Evolutionary conservation across 768 basidiomycete genomes (phyloP).

Genomic region (Leccinellum rugosiceps): DNA sequence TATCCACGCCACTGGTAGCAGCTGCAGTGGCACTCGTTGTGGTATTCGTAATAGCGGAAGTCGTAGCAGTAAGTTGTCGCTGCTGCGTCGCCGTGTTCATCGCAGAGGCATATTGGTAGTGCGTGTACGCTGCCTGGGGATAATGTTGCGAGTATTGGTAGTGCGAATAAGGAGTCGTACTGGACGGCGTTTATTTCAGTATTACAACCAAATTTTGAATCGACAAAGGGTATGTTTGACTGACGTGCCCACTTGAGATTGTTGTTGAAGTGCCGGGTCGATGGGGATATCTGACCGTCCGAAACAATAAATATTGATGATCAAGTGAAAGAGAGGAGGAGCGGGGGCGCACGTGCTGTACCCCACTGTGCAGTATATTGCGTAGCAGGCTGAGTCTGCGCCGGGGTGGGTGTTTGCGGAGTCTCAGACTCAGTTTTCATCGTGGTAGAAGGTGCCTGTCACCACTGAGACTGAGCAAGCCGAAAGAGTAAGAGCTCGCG

Average conservation of each 20-base stretch:
- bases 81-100: slow-evolving; percentile 32
- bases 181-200: slow-evolving; percentile 24
- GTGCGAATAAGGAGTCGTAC: slow-evolving; percentile 49
- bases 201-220: not conserved
- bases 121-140: slow-evolving; percentile 36
- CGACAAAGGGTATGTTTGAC: slow-evolving; percentile 5
- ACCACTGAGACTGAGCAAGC: not conserved
- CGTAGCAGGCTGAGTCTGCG: slow-evolving; percentile 28
- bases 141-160: slow-evolving; percentile 41
- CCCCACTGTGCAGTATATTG: slow-evolving; percentile 40
- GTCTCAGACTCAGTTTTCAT: slow-evolving; percentile 46
- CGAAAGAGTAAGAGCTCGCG: not conserved
- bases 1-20: slow-evolving; percentile 45
- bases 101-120: slow-evolving; percentile 41
- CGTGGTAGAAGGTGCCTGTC: not conserved
- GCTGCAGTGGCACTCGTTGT: slow-evolving; percentile 22
- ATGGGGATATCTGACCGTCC: slow-evolving; percentile 53
- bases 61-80: slow-evolving; percentile 19
- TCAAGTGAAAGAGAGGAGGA: not conserved
- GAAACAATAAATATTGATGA: not conserved
- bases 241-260: slow-evolving; percentile 47
- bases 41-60: slow-evolving; percentile 10
- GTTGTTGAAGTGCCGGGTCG: slow-evolving; percentile 66
- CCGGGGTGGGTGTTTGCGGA: slow-evolving; percentile 32
- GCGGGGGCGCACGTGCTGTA: slow-evolving; percentile 32